phyloP scores from a whole-genome alignment of 441 rosid genomes.

The Viola pubescens region DNA sequence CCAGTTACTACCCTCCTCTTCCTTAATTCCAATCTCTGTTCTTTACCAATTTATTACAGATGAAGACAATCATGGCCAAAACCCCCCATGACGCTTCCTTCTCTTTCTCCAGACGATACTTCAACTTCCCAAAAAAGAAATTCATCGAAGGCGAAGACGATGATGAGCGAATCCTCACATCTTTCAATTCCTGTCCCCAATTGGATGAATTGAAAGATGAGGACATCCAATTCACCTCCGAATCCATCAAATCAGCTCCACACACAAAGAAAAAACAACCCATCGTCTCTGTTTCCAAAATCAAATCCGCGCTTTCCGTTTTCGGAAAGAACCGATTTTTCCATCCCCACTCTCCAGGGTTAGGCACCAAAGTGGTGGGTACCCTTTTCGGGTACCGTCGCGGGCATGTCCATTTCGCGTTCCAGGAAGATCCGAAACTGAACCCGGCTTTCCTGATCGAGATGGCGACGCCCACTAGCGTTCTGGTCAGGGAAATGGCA shows the following conservation, averaged over 20 bases:
- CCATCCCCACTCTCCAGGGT: constrained; percentile 27
- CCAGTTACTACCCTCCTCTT: too few relatives aligned
- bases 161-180: constrained; percentile 28
- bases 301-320: constrained; percentile 55
- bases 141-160: constrained; percentile 40
- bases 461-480: constrained; percentile 77
- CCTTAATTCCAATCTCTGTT: background rate
- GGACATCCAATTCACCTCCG: constrained; percentile 10
- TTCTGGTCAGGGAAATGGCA: constrained; percentile 79
- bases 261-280: constrained; percentile 40
- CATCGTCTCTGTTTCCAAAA: constrained; percentile 44
- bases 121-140: constrained; percentile 64
- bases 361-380: constrained; percentile 57
- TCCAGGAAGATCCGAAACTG: constrained; percentile 62
- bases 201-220: constrained; percentile 20
- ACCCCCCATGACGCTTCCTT: constrained; percentile 48
- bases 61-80: constrained; percentile 60
- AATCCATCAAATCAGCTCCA: constrained; percentile 14
- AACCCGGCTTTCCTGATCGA: constrained; percentile 72
- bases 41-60: constrained; percentile 14
- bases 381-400: constrained; percentile 81
- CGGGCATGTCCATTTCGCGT: constrained; percentile 85
- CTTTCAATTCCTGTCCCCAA: constrained; percentile 25
- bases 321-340: constrained; percentile 35
- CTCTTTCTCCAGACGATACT: constrained; percentile 51